Base-by-base conservation (phyloP, 495 filamentous ascomycete species). In the Aspergillus taichungensis region DNA sequence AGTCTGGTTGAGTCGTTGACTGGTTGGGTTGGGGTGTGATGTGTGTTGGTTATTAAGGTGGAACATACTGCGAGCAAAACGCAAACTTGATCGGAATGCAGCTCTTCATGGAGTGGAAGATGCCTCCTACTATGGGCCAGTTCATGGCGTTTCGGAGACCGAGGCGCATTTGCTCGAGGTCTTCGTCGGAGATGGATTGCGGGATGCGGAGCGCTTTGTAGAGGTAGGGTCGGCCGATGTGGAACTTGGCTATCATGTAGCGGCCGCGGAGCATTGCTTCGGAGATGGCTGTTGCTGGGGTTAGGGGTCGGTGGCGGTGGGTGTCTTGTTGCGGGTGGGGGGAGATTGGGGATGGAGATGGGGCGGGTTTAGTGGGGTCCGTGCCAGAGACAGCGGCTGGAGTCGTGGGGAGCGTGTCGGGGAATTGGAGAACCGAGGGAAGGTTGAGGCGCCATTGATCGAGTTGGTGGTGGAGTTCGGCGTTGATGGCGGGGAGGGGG, bases 51-150 rank as follows among this genome's bases (percentile, higher is more conserved):
- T n/a, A n/a, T n/a, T n/a, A 30, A 18, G 6, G 8, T 8, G 30
- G 14, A 10, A 57, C 68, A 41, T 47, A 72, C 67, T 73, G 69
- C 6, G 69, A 73, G 49, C 69, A 73, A 50, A 73, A 73, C 1
- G 67, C 67, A 48, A 73, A 73, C 34, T 57, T 66, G 29, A 73
- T 68, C 13, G 69, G 69, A 32, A 73, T 70, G 35, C 69, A 73
- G 39, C 66, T 69, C 45, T 64, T 71, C 69, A 73, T 73, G 13
- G 61, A 53, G n/a, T 56, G 55, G 43, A 73, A 73, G 28, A 71
- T 61, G 9, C 69, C 69, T 14, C 61, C 57, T 1, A 63, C 56
- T 3, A 73, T 53, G 8, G 69, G 69, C 69, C 69, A 73, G 35
- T 69, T 59, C 66, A 73, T 71, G 5, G 67, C 67, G 42, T 69